Conservation (phyloP, 2,329 filamentous ascomycete genomes). For the Curvularia eragrostidis region DNA sequence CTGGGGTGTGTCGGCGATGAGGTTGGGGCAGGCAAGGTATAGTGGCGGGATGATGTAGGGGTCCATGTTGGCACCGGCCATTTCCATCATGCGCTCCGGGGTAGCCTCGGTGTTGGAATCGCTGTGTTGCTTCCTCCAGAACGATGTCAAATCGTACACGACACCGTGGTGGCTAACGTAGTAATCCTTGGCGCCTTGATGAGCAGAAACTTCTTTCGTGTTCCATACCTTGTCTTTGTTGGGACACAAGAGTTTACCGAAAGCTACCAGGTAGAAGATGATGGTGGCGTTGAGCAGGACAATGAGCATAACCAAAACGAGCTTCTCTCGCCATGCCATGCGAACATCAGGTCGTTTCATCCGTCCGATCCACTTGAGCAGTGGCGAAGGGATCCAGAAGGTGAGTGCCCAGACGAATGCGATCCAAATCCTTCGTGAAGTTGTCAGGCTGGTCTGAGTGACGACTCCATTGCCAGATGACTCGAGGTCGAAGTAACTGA, state of each 20-base stretch:
- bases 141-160: constrained; percentile 91
- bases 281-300: constrained; percentile 79
- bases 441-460: constrained; percentile 70
- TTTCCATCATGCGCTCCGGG: constrained; percentile 71
- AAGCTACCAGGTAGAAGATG: constrained; percentile 90
- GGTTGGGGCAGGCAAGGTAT: constrained; percentile 72
- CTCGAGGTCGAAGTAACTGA: constrained; percentile 76
- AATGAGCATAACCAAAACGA: constrained; percentile 83
- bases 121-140: constrained; percentile 85
- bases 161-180: constrained; percentile 86
- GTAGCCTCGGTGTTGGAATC: constrained; percentile 69
- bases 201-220: constrained; percentile 69
- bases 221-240: constrained; percentile 92
- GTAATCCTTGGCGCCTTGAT: constrained; percentile 77
- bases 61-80: constrained; percentile 80
- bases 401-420: constrained; percentile 83
- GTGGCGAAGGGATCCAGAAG: constrained; percentile 91
- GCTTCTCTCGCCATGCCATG: constrained; percentile 96
- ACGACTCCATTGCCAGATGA: constrained; percentile 78
- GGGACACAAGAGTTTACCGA: constrained; percentile 86
- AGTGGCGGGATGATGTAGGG: constrained; percentile 86
- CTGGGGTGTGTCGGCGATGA: constrained; percentile 60
- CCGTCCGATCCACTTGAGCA: constrained; percentile 80
- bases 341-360: constrained; percentile 98
- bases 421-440: constrained; percentile 78